A percentile compares a stretch with the other conserved stretches of the same genome.
These are phyloP conservation scores for Lomentospora prolificans DNA, from an alignment of 2,329 filamentous ascomycete genomes.

Conservation along the genomic window DNA sequence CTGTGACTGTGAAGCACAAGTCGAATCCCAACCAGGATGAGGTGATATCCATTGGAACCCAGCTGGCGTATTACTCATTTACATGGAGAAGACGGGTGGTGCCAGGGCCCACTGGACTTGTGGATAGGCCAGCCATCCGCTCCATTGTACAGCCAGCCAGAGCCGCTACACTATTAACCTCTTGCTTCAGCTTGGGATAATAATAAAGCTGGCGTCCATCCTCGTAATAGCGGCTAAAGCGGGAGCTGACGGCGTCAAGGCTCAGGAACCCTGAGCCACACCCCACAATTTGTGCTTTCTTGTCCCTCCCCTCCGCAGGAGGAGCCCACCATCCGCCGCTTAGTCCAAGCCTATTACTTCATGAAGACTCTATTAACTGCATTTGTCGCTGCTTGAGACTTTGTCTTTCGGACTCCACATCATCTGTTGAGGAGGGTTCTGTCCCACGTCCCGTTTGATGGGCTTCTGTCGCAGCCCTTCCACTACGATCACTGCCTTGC, in stretches of 20 bases:
- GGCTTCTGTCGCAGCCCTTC: too few species aligned
- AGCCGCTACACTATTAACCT: too few species aligned
- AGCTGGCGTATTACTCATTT: background rate
- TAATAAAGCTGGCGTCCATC: too few species aligned
- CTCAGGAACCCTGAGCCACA: conserved; percentile 1
- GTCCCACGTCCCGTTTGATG: too few species aligned
- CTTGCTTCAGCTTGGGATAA: too few species aligned
- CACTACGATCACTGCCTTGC: background rate
- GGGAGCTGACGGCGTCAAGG: conserved; percentile 1
- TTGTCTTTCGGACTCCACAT: too few species aligned
- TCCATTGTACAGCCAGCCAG: too few species aligned
- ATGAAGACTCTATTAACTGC: background rate
- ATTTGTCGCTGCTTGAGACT: too few species aligned
- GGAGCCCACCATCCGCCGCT: background rate
- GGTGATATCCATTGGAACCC: background rate
- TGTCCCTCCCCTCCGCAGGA: background rate
- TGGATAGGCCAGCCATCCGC: too few species aligned
- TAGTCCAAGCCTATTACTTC: background rate
- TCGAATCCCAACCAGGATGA: background rate
- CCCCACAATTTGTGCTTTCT: background rate
- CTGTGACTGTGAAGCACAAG: background rate
- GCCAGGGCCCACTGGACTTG: too few species aligned
- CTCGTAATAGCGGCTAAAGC: conserved; percentile 2
- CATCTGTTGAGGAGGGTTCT: background rate
- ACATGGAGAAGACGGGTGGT: background rate